A percentile compares a stretch with the other conserved stretches of the same genome.
Evolutionary conservation across 2,329 filamentous ascomycete genomes (phyloP).

Genomic region (Helotiales sp.): DNA sequence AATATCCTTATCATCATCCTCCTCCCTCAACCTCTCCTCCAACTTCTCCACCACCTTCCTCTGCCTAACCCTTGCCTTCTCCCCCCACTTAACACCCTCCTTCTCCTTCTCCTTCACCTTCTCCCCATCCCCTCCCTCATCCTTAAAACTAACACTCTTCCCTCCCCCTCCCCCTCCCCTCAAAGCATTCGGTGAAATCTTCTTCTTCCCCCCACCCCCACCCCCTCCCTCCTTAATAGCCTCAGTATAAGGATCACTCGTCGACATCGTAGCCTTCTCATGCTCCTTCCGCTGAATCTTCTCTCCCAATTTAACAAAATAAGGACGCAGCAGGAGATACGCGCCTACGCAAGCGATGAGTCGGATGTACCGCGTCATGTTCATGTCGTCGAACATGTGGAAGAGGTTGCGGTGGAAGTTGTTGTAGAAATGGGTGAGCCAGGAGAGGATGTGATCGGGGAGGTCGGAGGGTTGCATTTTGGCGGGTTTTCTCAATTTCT

Average conservation of each 20-base stretch:
- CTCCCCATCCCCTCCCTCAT: conserved; percentile 50
- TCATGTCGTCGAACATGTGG: conserved; percentile 51
- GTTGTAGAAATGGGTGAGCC: background rate
- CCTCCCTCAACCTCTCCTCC: conserved; percentile 54
- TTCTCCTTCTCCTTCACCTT: conserved; percentile 44
- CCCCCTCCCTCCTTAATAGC: conserved; percentile 31
- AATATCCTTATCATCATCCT: conserved; percentile 74
- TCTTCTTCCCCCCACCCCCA: conserved; percentile 36
- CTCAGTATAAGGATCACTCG: conserved; percentile 15
- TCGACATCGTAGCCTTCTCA: conserved; percentile 44
- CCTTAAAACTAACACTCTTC: conserved; percentile 42
- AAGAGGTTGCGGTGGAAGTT: conserved; percentile 49
- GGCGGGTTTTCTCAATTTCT: no score
- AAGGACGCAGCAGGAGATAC: conserved; percentile 73
- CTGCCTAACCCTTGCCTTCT: conserved; percentile 69
- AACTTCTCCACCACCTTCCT: conserved; percentile 65
- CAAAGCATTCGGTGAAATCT: conserved; percentile 65
- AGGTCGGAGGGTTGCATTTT: background rate
- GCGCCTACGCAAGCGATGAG: conserved; percentile 70
- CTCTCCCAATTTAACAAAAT: conserved; percentile 67
- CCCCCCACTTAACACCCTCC: conserved; percentile 57
- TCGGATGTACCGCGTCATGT: conserved; percentile 60
- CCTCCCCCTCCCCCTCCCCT: conserved; percentile 48
- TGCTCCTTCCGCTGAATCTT: conserved; percentile 64
- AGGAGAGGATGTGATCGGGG: background rate